Percentiles rank a stretch among this genome's conserved stretches.
These are phyloP conservation scores for Juncus effusus DNA, from an alignment of 176 grass and related monocot genomes.

Conservation along the genomic window DNA sequence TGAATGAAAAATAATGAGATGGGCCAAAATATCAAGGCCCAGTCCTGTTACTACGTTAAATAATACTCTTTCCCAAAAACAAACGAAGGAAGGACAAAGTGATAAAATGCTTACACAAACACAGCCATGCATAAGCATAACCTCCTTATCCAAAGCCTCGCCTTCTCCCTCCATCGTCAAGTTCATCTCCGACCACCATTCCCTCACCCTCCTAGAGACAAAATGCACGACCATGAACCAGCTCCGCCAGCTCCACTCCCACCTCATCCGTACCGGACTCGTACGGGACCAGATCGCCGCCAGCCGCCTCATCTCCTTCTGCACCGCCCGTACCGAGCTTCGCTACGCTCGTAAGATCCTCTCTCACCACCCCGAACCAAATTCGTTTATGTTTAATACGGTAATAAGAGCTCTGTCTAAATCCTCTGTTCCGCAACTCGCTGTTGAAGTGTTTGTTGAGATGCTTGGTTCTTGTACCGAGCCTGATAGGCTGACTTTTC, in stretches of 20 bases:
- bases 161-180: conserved; percentile 40
- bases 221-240: conserved; percentile 50
- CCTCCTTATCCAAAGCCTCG: neutral
- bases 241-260: conserved; percentile 65
- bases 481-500: conserved; percentile 49
- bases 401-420: conserved; percentile 53
- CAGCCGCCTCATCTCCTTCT: conserved; percentile 56
- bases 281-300: conserved; percentile 53
- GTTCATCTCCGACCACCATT: conserved; percentile 47
- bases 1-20: no score
- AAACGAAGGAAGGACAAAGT: no score
- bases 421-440: conserved; percentile 33
- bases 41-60: no score
- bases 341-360: conserved; percentile 46
- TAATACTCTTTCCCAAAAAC: no score
- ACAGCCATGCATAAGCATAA: no score
- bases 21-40: no score
- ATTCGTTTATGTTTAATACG: conserved; percentile 78
- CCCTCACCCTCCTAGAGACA: conserved; percentile 54
- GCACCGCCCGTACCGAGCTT: conserved; percentile 35
- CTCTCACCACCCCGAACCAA: conserved; percentile 42
- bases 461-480: conserved; percentile 39
- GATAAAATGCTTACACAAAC: no score
- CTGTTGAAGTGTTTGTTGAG: conserved; percentile 43
- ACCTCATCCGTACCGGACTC: conserved; percentile 57